A percentile compares a stretch with the other conserved stretches of the same genome.
Conservation (phyloP, 768 basidiomycete genomes). For the Suillus occidentalis region DNA sequence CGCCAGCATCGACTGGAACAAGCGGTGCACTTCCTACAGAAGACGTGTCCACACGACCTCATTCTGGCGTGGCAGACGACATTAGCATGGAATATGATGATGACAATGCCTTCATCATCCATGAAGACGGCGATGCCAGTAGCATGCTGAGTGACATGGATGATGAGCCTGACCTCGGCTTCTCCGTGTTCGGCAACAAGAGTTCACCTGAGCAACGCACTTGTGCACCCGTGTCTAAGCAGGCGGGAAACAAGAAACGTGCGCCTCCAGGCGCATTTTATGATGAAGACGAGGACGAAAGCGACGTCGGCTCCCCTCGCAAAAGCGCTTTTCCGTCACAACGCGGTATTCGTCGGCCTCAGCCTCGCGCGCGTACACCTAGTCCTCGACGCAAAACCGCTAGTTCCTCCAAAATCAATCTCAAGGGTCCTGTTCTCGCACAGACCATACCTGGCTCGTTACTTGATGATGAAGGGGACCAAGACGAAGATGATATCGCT, state of each 20-base stretch:
- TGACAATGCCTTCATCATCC: slow-evolving; percentile 6
- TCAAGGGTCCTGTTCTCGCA: slow-evolving; percentile 15
- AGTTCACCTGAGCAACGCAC: slow-evolving; percentile 17
- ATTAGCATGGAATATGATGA: slow-evolving; percentile 17
- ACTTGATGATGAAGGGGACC: slow-evolving; percentile 39
- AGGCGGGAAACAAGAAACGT: slow-evolving; percentile 26
- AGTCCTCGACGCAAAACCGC: slow-evolving; percentile 6
- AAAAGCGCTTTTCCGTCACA: slow-evolving; percentile 10
- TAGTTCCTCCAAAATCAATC: slow-evolving; percentile 8
- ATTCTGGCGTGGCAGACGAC: slow-evolving; percentile 10
- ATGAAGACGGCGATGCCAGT: slow-evolving; percentile 8
- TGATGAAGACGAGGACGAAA: slow-evolving; percentile 39
- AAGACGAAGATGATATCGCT: slow-evolving; percentile 31
- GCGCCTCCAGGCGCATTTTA: slow-evolving; percentile 49
- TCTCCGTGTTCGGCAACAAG: slow-evolving; percentile 29
- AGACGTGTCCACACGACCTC: slow-evolving; percentile 8
- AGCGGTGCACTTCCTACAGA: slow-evolving; percentile 17
- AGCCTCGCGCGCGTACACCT: neutral
- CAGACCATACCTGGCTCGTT: slow-evolving; percentile 46
- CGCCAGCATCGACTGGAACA: slow-evolving; percentile 22
- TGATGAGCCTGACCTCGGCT: slow-evolving; percentile 20
- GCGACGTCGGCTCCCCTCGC: slow-evolving; percentile 12
- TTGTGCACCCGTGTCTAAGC: slow-evolving; percentile 12
- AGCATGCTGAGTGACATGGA: slow-evolving; percentile 7
- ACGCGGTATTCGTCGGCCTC: slow-evolving; percentile 2